Conservation (phyloP, 148 eudicot species). For the Vaccinium macrocarpon region DNA sequence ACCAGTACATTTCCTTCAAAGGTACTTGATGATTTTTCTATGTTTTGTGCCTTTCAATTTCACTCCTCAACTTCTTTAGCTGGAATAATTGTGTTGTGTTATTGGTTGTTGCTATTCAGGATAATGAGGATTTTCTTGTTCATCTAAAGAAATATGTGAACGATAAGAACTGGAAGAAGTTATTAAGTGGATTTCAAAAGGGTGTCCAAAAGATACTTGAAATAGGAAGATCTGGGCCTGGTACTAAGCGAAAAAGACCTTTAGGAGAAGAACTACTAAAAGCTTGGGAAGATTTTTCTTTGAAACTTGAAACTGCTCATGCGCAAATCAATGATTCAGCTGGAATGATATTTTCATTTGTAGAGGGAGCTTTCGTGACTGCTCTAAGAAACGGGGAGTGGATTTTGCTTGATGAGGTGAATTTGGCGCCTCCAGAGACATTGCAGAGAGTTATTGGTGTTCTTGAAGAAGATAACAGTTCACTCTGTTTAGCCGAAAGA, state of each 20-base stretch:
- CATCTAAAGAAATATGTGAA: conserved; percentile 37
- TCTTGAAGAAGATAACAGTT: conserved; percentile 87
- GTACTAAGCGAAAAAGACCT: conserved; percentile 67
- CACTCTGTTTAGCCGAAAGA: conserved; percentile 91
- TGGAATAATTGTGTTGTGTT: conserved; percentile 11
- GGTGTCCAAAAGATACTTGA: conserved; percentile 38
- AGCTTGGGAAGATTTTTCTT: conserved; percentile 57
- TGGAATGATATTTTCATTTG: conserved; percentile 94
- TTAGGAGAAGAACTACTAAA: conserved; percentile 40
- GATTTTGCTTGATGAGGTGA: conserved; percentile 97
- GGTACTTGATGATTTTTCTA: conserved; percentile 36
- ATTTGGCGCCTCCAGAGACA: conserved; percentile 96
- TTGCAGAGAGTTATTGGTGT: conserved; percentile 91
- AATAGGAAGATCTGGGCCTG: conserved; percentile 37
- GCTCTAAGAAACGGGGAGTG: conserved; percentile 90
- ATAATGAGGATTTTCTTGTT: conserved; percentile 43
- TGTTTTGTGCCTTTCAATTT: neutral
- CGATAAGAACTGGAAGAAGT: conserved; percentile 61
- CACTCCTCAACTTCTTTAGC: neutral
- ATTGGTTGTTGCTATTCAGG: conserved; percentile 34
- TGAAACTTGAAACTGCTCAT: conserved; percentile 58
- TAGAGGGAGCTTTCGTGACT: conserved; percentile 91
- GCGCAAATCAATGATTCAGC: conserved; percentile 60
- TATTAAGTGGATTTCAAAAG: conserved; percentile 52
- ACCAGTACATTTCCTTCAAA: conserved; percentile 45